Evolutionary conservation across 805 yeast species (phyloP), one percentile per base, ranked within the genome.

Genomic region (Lachancea meyersii): DNA sequence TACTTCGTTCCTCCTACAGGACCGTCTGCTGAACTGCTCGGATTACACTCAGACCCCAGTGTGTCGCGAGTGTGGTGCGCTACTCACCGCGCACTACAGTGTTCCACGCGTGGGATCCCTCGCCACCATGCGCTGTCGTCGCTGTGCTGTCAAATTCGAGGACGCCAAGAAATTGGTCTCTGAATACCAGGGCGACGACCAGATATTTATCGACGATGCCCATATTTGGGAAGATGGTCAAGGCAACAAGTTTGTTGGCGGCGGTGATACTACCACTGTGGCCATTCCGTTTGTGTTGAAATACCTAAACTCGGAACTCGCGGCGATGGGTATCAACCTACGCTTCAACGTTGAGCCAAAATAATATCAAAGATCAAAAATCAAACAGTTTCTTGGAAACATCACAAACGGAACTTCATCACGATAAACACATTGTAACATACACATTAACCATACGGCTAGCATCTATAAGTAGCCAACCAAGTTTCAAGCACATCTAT

Each of bases 201-300:
- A 46, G 8, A 70, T 74, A 26, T 72, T 70, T 44, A 77, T 77
- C 46, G 80, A 76, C 51, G 87, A 82, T 47, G 69, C 82, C 18
- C 86, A 82, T 45, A 76, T 84, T 33, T 93, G 98, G 98, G 97
- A 93, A 69, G 98, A 93, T 62, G 97, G 97, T 16, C 88, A 82
- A 55, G 97, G 98, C 40, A 82, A 79, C 60, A 80, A 82, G 61
- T 91, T 83, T 61, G 80, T 79, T 44, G 98, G 98, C 41, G 98
- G 98, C 59, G 80, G 77, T 47, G 76, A 93, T 48, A 87, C 96
- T n/a, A 83, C 97, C 3, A 84, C 95, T 1, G 93, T 93, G 51
- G 96, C 96, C 35, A 83, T 93, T 62, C 98, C 98, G 44, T 93
- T 89, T 62, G 98, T 93, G 26, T 76, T 93, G 74, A 85, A 89